Conservation (phyloP, 1,284 basidiomycete genomes). For the Veloporphyrellus conicus region DNA sequence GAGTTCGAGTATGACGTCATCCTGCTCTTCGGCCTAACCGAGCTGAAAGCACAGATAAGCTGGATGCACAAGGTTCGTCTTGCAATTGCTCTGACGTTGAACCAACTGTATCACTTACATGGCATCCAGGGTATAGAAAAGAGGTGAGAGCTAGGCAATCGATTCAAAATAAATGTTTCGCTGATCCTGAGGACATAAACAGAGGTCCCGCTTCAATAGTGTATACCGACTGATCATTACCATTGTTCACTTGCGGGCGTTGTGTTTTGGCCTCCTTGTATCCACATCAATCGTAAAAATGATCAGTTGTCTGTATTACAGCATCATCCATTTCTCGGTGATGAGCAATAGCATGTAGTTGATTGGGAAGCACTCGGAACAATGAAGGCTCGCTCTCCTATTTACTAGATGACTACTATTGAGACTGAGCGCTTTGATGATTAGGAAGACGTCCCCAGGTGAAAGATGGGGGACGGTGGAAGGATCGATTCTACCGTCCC, state of each 20-base stretch:
- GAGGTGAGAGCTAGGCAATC: slow-evolving; percentile 20
- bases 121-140: slow-evolving; percentile 23
- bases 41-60: slow-evolving; percentile 25
- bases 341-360: too few relatives aligned
- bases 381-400: too few relatives aligned
- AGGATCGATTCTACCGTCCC: too few relatives aligned
- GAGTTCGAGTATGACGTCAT: slow-evolving; percentile 14
- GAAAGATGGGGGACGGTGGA: too few relatives aligned
- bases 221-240: slow-evolving; percentile 26
- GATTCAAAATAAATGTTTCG: neutral
- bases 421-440: too few relatives aligned
- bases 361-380: too few relatives aligned
- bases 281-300: too few relatives aligned
- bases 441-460: too few relatives aligned
- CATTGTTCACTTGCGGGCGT: neutral
- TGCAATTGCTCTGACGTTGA: neutral
- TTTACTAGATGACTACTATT: too few relatives aligned
- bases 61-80: slow-evolving; percentile 19
- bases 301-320: too few relatives aligned
- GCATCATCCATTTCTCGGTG: too few relatives aligned
- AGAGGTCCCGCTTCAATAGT: slow-evolving; percentile 39
- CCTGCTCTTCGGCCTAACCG: slow-evolving; percentile 25
- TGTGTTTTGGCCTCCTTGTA: neutral
- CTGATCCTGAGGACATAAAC: slow-evolving; percentile 1
- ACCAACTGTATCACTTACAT: neutral